A percentile compares a stretch with the other conserved stretches of the same genome.
Conservation (phyloP, 148 eudicot genomes). For the Chenopodium album region DNA sequence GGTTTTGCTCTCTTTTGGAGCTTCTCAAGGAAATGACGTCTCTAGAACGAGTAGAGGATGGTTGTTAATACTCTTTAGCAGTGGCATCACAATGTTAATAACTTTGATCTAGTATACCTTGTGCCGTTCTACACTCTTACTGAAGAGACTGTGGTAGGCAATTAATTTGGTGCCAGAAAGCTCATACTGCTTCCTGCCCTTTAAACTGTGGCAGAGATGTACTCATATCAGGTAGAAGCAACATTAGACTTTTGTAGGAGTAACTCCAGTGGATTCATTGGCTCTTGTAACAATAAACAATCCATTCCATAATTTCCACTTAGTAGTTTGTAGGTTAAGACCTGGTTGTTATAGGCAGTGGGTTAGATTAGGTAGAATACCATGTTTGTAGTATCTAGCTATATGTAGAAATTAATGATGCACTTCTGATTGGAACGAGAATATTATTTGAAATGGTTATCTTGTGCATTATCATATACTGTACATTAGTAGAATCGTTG, state of each 20-base stretch:
- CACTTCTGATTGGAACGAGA: background rate
- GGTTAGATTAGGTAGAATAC: background rate
- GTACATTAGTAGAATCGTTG: background rate
- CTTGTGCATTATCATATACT: background rate
- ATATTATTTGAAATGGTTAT: background rate
- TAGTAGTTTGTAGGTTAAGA: constrained; percentile 2
- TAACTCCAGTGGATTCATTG: background rate
- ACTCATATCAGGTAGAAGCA: constrained; percentile 9
- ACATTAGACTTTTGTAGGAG: background rate
- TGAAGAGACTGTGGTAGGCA: background rate
- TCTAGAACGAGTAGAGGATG: constrained; percentile 39
- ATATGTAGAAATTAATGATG: background rate
- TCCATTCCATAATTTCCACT: background rate
- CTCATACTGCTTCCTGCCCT: constrained; percentile 12
- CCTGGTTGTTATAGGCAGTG: constrained; percentile 4
- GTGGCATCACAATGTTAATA: constrained; percentile 59
- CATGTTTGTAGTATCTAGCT: background rate
- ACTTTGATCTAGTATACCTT: constrained; percentile 35
- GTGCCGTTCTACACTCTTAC: background rate
- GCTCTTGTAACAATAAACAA: background rate
- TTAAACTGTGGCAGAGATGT: constrained; percentile 5
- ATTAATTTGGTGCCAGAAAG: background rate
- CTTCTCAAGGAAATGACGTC: constrained; percentile 29
- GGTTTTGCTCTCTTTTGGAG: constrained; percentile 34
- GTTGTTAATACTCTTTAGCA: constrained; percentile 54